Evolutionary conservation across 169 alveolate species (phyloP).

Genomic region (Plasmodium cynomolgi): DNA sequence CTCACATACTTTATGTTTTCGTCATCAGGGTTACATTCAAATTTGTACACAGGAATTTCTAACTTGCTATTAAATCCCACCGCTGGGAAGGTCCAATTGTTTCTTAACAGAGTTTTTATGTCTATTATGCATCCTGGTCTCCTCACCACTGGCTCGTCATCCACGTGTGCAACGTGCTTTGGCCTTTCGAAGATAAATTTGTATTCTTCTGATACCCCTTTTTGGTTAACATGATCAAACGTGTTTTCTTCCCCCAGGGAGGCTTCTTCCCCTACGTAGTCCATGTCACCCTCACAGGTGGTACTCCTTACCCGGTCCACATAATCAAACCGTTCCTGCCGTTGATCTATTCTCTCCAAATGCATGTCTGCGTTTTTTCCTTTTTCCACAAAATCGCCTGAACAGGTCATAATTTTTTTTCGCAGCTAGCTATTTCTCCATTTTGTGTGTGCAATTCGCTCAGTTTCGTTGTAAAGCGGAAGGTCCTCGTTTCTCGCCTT

Average conservation of each 20-base stretch:
- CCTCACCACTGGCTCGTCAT: constrained; percentile 85
- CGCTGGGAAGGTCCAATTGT: constrained; percentile 89
- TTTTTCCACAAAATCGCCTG: constrained; percentile 57
- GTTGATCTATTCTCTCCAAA: background rate
- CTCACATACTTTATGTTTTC: constrained; percentile 64
- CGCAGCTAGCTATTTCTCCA: constrained; percentile 8
- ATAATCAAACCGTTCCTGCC: background rate
- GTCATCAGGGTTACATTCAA: constrained; percentile 76
- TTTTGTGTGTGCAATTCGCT: constrained; percentile 30
- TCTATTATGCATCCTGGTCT: constrained; percentile 89
- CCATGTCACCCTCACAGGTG: background rate
- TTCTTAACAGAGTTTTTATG: constrained; percentile 79
- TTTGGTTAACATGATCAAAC: background rate
- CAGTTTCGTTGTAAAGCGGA: constrained; percentile 1
- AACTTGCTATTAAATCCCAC: constrained; percentile 89
- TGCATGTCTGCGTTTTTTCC: constrained; percentile 20
- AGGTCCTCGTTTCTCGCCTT: constrained; percentile 29
- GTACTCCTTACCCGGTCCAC: background rate
- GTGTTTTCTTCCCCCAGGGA: background rate
- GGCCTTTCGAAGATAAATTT: constrained; percentile 64
- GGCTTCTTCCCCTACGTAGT: background rate
- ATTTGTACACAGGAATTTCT: constrained; percentile 85
- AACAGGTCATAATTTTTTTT: constrained; percentile 15
- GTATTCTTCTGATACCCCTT: constrained; percentile 19
- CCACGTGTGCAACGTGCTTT: constrained; percentile 77